Conservation (phyloP, 257 asterid species). For the Nicotiana paniculata region DNA sequence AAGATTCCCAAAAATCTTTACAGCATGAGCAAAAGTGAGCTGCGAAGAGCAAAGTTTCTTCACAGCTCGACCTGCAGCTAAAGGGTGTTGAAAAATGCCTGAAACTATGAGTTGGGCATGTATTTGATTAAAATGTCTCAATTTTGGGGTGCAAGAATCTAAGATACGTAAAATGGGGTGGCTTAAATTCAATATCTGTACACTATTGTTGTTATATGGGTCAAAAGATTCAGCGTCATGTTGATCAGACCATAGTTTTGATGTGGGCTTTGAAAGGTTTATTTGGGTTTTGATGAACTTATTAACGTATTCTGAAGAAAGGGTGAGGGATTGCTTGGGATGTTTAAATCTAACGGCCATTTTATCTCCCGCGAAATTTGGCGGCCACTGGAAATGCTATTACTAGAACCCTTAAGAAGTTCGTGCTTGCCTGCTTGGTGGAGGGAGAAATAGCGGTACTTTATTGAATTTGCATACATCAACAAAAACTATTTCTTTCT, state of each 20-base stretch:
- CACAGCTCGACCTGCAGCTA: conserved; percentile 26
- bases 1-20: conserved; percentile 19
- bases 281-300: conserved; percentile 26
- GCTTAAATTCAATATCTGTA: conserved; percentile 13
- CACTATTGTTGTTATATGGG: conserved; percentile 9
- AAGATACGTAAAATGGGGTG: conserved; percentile 26
- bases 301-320: conserved; percentile 19
- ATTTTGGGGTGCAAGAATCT: conserved; percentile 13
- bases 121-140: conserved; percentile 24
- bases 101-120: conserved; percentile 26
- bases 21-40: conserved; percentile 4
- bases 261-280: conserved; percentile 27
- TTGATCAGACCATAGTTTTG: conserved; percentile 27
- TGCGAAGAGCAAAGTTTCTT: conserved; percentile 26
- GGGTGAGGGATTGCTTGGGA: neutral
- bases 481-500: too few relatives aligned
- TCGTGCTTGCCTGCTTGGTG: neutral
- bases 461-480: too few relatives aligned
- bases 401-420: neutral
- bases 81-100: conserved; percentile 28
- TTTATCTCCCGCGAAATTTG: neutral
- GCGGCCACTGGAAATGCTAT: conserved; percentile 6
- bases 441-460: neutral
- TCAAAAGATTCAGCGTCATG: neutral
- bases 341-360: conserved; percentile 14